These are phyloP conservation scores for Ceratobasidium sp. DNA, from an alignment of 1,284 basidiomycete species.

Conservation along the genomic window DNA sequence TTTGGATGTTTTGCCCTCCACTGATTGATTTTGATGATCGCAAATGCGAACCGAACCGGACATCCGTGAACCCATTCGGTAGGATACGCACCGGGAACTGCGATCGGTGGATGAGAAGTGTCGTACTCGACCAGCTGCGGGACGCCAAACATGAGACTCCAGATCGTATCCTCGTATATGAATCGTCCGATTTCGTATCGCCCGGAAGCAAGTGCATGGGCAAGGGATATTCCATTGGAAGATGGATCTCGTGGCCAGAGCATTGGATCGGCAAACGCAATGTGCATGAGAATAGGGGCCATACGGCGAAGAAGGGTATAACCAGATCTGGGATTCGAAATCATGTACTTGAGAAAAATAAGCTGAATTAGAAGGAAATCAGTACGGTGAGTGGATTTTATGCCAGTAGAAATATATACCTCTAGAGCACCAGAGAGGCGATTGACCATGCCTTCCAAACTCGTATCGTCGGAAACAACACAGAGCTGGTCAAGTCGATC, in stretches of 20 bases:
- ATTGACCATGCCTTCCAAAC: not conserved
- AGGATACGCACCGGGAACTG: not conserved
- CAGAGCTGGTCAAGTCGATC: not conserved
- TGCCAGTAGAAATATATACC: not conserved
- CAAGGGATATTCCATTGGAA: not conserved
- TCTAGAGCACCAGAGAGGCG: slow-evolving; percentile 4
- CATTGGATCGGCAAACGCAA: not conserved
- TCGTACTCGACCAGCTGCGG: slow-evolving; percentile 20
- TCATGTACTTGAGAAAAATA: not conserved
- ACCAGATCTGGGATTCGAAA: not conserved
- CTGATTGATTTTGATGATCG: not conserved
- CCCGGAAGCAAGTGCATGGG: not conserved
- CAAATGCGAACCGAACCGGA: not conserved
- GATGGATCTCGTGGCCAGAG: slow-evolving; percentile 2
- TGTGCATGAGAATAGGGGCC: not conserved
- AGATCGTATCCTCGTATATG: not conserved
- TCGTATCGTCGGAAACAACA: not conserved
- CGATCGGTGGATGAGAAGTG: not conserved
- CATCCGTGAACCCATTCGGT: slow-evolving; percentile 3
- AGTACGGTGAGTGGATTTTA: not conserved
- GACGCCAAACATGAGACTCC: not conserved
- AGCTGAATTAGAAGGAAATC: not conserved
- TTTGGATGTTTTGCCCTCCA: not conserved
- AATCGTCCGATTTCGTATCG: slow-evolving; percentile 2
- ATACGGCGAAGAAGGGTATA: not conserved